A percentile compares a stretch with the other conserved stretches of the same genome.
phyloP scores from a whole-genome alignment of 2,329 filamentous ascomycete genomes.

The Davidsoniella neocaledoniae region DNA sequence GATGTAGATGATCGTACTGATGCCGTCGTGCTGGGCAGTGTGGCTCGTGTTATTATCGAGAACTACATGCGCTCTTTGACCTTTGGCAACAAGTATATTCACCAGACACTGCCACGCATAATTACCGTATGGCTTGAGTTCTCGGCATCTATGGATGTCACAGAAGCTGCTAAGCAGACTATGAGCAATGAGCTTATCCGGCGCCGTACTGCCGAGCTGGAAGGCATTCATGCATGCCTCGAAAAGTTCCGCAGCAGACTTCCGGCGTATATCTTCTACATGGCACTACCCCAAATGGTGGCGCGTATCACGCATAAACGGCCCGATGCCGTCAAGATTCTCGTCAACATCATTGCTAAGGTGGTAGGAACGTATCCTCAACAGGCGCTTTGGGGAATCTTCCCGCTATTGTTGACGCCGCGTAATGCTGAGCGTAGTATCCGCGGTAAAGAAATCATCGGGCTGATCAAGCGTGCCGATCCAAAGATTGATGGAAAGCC shows the following conservation, averaged over 20 bases:
- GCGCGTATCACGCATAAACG: constrained; percentile 89
- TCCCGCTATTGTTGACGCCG: constrained; percentile 71
- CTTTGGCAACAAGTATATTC: constrained; percentile 87
- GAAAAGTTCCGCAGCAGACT: constrained; percentile 61
- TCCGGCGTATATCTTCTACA: constrained; percentile 65
- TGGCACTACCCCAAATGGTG: constrained; percentile 76
- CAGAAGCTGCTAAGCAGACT: constrained; percentile 17
- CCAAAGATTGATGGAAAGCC: constrained; percentile 3
- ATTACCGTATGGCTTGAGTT: constrained; percentile 91
- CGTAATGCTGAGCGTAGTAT: constrained; percentile 29
- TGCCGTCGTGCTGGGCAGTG: constrained; percentile 62
- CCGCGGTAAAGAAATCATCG: constrained; percentile 24
- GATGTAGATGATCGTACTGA: constrained; percentile 62
- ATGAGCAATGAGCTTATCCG: constrained; percentile 34
- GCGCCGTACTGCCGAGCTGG: constrained; percentile 47
- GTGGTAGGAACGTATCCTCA: constrained; percentile 79
- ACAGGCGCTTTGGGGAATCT: constrained; percentile 79
- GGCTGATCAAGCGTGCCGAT: constrained; percentile 24
- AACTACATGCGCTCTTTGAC: constrained; percentile 79
- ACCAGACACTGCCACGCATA: constrained; percentile 81
- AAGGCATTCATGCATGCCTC: constrained; percentile 54
- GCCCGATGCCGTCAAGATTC: constrained; percentile 53
- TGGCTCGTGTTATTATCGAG: constrained; percentile 76
- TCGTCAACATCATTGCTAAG: constrained; percentile 67
- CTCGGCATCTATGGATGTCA: constrained; percentile 46